phyloP scores from a whole-genome alignment of 2,329 filamentous ascomycete genomes.

The Chaetomiaceae sp. region DNA sequence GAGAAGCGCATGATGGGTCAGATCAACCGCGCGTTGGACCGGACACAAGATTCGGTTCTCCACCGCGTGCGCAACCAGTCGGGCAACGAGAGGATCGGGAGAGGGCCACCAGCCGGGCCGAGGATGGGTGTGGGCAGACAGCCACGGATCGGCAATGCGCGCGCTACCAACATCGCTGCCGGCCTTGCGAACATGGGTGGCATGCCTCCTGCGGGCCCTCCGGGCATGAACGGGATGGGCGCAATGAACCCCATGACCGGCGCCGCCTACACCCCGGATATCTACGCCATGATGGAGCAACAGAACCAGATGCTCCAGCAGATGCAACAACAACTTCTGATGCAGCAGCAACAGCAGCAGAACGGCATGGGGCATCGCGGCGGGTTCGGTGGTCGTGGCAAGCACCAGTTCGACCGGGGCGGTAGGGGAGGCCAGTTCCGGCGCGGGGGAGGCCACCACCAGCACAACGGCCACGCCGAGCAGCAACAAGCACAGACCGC shows the following conservation, averaged over 20 bases:
- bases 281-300: constrained; percentile 77
- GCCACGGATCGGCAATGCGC: constrained; percentile 48
- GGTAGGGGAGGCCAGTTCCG: constrained; percentile 53
- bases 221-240: constrained; percentile 36
- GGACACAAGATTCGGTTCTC: constrained; percentile 67
- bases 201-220: constrained; percentile 35
- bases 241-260: constrained; percentile 32
- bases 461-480: constrained; percentile 36
- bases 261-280: constrained; percentile 39
- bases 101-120: constrained; percentile 68
- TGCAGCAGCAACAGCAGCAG: constrained; percentile 41
- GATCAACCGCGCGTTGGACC: constrained; percentile 76
- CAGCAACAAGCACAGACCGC: constrained; percentile 29
- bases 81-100: constrained; percentile 70
- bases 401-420: constrained; percentile 72
- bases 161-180: constrained; percentile 46
- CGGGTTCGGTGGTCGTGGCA: constrained; percentile 41
- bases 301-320: constrained; percentile 84
- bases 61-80: constrained; percentile 72
- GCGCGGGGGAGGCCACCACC: constrained; percentile 43
- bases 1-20: constrained; percentile 84
- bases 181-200: constrained; percentile 45
- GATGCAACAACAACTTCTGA: constrained; percentile 60
- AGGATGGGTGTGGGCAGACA: constrained; percentile 50
- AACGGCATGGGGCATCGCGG: constrained; percentile 35